Evolutionary conservation across 257 asterid species (phyloP).

Genomic region (Ballota nigra): DNA sequence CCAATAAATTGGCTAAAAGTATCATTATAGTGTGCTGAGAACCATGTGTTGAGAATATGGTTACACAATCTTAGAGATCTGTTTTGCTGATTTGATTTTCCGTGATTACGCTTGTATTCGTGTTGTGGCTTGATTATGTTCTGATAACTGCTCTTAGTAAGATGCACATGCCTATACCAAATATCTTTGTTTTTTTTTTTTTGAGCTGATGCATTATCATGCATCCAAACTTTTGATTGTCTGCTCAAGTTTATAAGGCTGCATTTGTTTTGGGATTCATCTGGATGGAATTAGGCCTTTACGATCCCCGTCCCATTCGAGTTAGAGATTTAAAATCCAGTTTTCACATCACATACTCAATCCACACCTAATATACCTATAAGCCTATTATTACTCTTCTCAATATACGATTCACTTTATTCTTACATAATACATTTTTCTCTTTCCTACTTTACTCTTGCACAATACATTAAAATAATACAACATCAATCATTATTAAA

Average conservation of each 20-base stretch:
- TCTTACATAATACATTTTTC: too few species aligned
- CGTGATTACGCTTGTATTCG: not conserved
- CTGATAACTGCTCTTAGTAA: not conserved
- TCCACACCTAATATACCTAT: too few species aligned
- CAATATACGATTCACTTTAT: too few species aligned
- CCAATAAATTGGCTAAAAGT: slow-evolving; percentile 1
- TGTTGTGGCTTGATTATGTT: not conserved
- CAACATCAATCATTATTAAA: too few species aligned
- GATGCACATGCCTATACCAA: not conserved
- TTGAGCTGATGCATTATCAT: not conserved
- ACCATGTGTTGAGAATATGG: slow-evolving; percentile 10
- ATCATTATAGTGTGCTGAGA: not conserved
- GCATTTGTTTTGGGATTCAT: too few species aligned
- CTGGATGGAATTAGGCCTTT: too few species aligned
- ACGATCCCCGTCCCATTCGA: too few species aligned
- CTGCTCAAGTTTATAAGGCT: not conserved
- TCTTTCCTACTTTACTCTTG: too few species aligned
- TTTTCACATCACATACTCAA: too few species aligned
- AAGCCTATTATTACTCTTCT: too few species aligned
- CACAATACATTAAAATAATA: too few species aligned
- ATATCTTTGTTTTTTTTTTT: not conserved
- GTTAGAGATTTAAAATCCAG: too few species aligned
- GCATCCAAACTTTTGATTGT: not conserved
- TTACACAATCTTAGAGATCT: slow-evolving; percentile 1
- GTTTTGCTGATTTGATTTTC: slow-evolving; percentile 1